phyloP scores from a whole-genome alignment of 805 yeast species.

The Spathaspora girioi region DNA sequence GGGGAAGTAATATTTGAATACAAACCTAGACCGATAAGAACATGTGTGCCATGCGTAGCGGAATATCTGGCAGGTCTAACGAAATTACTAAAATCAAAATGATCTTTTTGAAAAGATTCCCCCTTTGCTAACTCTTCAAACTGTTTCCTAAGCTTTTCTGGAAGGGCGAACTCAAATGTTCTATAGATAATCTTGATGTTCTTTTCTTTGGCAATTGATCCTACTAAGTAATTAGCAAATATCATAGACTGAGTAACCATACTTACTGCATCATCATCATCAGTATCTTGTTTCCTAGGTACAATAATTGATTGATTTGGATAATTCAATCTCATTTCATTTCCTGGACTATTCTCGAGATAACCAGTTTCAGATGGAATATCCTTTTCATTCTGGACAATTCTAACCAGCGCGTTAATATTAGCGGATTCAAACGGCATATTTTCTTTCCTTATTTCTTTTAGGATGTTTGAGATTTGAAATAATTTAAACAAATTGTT shows the following conservation, averaged over 20 bases:
- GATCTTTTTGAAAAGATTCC: conserved; percentile 13
- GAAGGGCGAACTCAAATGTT: conserved; percentile 28
- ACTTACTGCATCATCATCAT: conserved; percentile 25
- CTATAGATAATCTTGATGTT: conserved; percentile 52
- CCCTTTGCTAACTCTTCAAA: conserved; percentile 17
- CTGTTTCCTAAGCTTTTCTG: conserved; percentile 17
- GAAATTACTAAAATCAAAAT: not conserved
- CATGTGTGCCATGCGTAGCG: conserved; percentile 2
- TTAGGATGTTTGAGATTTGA: conserved; percentile 18
- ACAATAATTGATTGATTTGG: conserved; percentile 12
- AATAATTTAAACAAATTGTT: conserved; percentile 24
- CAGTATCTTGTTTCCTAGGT: conserved; percentile 8
- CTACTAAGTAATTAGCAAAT: conserved; percentile 63
- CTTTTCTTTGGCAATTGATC: conserved; percentile 40
- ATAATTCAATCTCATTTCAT: conserved; percentile 12
- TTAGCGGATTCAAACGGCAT: not conserved
- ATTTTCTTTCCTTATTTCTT: not conserved
- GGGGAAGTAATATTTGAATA: conserved; percentile 89
- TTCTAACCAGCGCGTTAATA: not conserved
- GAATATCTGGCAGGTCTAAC: not conserved
- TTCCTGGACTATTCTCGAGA: conserved; percentile 10
- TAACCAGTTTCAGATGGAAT: conserved; percentile 1
- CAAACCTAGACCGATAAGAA: conserved; percentile 49
- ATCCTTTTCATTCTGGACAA: not conserved
- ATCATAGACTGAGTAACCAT: conserved; percentile 87